Evolutionary conservation across 768 basidiomycete genomes (phyloP).

Genomic region (Naganishia vishniacii): DNA sequence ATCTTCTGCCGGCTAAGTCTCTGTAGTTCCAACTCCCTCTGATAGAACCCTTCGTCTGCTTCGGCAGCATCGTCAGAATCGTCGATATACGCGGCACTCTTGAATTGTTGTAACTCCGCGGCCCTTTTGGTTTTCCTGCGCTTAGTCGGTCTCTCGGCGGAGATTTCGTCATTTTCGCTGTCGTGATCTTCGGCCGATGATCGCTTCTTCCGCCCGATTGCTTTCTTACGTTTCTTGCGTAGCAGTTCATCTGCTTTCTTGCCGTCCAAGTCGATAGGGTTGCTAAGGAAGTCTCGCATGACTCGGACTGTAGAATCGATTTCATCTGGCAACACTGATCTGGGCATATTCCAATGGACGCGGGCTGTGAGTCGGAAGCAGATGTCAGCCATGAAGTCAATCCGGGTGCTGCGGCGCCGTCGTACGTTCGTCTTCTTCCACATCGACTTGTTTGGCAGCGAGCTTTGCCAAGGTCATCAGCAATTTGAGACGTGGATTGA

Average conservation of each 20-base stretch:
- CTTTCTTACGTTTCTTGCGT: slow-evolving; percentile 60
- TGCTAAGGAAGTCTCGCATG: slow-evolving; percentile 74
- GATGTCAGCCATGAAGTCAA: no score
- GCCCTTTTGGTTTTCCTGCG: slow-evolving; percentile 48
- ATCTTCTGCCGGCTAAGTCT: slow-evolving; percentile 38
- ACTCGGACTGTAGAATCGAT: slow-evolving; percentile 66
- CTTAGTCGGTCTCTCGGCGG: slow-evolving; percentile 15
- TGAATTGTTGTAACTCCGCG: slow-evolving; percentile 69
- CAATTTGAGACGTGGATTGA: slow-evolving; percentile 73
- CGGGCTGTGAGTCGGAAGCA: not conserved
- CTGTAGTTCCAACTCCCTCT: slow-evolving; percentile 54
- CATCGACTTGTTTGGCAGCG: slow-evolving; percentile 40
- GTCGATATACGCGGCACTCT: slow-evolving; percentile 83
- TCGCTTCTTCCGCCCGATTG: slow-evolving; percentile 52
- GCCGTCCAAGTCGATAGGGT: slow-evolving; percentile 73
- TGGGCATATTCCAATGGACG: slow-evolving; percentile 68
- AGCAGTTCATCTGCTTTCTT: slow-evolving; percentile 64
- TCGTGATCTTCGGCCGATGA: slow-evolving; percentile 49
- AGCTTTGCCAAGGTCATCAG: slow-evolving; percentile 76
- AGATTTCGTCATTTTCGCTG: slow-evolving; percentile 43
- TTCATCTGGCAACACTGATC: slow-evolving; percentile 61
- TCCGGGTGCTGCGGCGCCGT: not conserved
- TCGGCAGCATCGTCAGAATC: slow-evolving; percentile 83
- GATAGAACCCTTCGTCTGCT: slow-evolving; percentile 57
- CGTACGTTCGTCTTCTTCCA: slow-evolving; percentile 5